A percentile compares a stretch with the other conserved stretches of the same genome.
Conservation (phyloP, 139 green algal genomes). For the Coccomyxa sp. region DNA sequence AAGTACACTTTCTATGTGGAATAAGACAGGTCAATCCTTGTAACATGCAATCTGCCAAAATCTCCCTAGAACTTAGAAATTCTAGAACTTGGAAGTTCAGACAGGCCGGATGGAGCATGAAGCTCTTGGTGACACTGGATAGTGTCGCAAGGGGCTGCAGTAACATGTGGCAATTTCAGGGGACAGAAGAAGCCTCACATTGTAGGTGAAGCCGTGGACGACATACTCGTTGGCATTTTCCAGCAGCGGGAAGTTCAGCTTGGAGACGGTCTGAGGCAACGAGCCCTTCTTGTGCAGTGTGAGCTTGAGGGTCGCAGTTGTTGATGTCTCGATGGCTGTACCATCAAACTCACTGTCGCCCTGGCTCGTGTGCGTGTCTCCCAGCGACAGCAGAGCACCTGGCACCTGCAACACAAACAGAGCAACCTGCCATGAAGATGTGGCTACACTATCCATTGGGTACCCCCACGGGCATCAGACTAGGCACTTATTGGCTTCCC, state of each 20-base stretch:
- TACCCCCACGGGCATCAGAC: no score
- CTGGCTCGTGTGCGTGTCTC: slow-evolving; percentile 58
- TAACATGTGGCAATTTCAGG: no score
- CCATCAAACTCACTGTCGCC: slow-evolving; percentile 56
- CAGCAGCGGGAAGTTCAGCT: slow-evolving; percentile 51
- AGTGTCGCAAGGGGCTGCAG: no score
- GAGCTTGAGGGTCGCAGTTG: slow-evolving; percentile 58
- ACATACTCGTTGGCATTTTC: slow-evolving; percentile 51
- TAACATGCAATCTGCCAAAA: no score
- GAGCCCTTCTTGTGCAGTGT: slow-evolving; percentile 54
- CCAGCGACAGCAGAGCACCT: slow-evolving; percentile 58
- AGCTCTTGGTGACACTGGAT: no score
- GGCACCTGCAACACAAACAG: slow-evolving; percentile 5
- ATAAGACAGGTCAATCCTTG: no score
- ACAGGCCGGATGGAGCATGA: no score
- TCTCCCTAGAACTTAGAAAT: no score
- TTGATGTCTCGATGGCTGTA: slow-evolving; percentile 63
- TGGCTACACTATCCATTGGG: no score
- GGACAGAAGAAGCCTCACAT: not conserved
- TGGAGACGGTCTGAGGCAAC: slow-evolving; percentile 19
- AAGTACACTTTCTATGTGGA: no score
- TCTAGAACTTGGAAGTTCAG: no score
- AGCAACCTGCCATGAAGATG: not conserved
- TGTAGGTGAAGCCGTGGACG: slow-evolving; percentile 56
- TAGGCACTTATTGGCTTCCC: no score